Percentiles rank a stretch among this genome's conserved stretches.
Conservation (phyloP, 2,329 filamentous ascomycete species). For the Karstenula rhodostoma region DNA sequence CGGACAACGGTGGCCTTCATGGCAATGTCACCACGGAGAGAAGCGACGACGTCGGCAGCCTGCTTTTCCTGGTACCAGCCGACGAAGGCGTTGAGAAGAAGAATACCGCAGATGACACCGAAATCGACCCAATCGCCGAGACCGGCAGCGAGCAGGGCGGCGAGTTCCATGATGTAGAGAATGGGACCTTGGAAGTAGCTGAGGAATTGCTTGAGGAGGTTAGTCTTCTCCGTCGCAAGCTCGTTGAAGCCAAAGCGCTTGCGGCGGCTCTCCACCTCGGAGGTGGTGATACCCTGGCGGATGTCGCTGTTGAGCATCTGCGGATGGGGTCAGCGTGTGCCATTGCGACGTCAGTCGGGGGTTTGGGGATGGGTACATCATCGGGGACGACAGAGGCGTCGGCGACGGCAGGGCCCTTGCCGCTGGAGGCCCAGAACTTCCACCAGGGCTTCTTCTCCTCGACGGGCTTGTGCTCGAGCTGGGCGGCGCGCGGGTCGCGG, state of each 20-base stretch:
- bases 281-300: constrained; percentile 65
- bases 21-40: constrained; percentile 79
- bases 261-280: constrained; percentile 70
- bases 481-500: constrained; percentile 60
- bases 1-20: constrained; percentile 75
- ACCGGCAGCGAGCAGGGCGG: constrained; percentile 76
- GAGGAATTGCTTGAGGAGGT: constrained; percentile 77
- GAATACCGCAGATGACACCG: constrained; percentile 79
- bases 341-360: background rate
- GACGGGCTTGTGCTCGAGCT: constrained; percentile 47
- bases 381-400: constrained; percentile 61
- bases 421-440: constrained; percentile 62
- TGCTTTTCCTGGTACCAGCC: constrained; percentile 86
- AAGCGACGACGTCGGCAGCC: constrained; percentile 77
- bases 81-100: constrained; percentile 77
- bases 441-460: constrained; percentile 63
- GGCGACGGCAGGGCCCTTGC: constrained; percentile 37
- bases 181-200: constrained; percentile 79
- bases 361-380: constrained; percentile 50
- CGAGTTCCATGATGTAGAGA: constrained; percentile 82
- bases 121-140: constrained; percentile 80
- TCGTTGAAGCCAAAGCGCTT: constrained; percentile 76
- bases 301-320: constrained; percentile 70
- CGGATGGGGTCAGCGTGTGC: constrained; percentile 48
- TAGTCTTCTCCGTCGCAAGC: constrained; percentile 76